Evolutionary conservation across 2,329 filamentous ascomycete genomes (phyloP), one percentile per base, ranked within the genome.

Genomic region (Tolypocladium sp.): DNA sequence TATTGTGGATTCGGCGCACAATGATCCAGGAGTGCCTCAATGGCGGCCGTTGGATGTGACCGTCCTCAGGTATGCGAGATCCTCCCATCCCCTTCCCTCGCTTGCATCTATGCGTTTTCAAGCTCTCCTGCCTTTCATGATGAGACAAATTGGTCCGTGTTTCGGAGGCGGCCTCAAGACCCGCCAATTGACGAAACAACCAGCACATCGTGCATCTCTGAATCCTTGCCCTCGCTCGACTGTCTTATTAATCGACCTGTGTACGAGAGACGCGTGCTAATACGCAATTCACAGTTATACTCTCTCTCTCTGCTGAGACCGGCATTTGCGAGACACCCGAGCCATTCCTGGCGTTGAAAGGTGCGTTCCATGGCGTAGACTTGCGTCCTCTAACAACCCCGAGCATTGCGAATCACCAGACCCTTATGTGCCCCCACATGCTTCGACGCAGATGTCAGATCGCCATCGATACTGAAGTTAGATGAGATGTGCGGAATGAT

Each of bases 61-160:
- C 9, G 15, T 53, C 20, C 20, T 52, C 38, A 56, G 59, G 63
- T 64, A 62, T 55, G 60, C 52, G 20, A n/a, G 30, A 41, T n/a
- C 9, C 35, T 42, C 20, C 9, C 15, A 0, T 27, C 25, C 38
- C 38, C 15, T 33, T 30, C 2, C 40, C 17, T 35, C 30, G 27
- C 30, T 49, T 37, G 12, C 41, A 22, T 22, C 15, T 27, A 35
- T 46, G 41, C 22, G 30, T 35, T 38, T 58, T 46, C 33, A 41
- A 37, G 3, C 30, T 54, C 46, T 27, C 56, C 27, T 60, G 53
- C 40, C 25, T 59, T 67, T 59, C 60, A 66, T 75, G 89, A 92
- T 92, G 90, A 92, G 82, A 89, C 82, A 81, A 81, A 87, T 92
- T 92, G 89, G 90, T 93, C 90, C 90, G 89, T 93, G 90, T 94